Evolutionary conservation across 257 asterid species (phyloP), one percentile per base, ranked within the genome.

Genomic region (Solanum virginianum): DNA sequence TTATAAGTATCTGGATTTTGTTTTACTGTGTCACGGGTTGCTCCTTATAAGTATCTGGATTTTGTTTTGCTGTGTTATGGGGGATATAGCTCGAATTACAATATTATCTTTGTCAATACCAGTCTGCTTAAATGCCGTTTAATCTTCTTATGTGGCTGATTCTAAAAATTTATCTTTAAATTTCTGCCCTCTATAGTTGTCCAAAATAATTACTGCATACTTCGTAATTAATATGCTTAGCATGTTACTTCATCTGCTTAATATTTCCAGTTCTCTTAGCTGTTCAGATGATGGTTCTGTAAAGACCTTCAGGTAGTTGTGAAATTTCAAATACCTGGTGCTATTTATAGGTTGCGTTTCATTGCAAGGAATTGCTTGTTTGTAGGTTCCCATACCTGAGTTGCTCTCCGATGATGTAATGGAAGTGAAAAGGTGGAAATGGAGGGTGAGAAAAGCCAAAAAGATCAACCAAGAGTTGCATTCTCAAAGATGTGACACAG

Each of bases 401-500:
- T 86, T 90, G 87, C 91, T 85, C 81, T 91, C 93, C 5, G 93
- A 92, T 89, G 93, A 93, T 85, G 87, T 79, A 36, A 87, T 86
- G 82, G 98, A 93, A 88, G 86, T 90, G 75, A 91, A 92, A 83
- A 91, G 83, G 85, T 96, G 99, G 99, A 93, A 90, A 91, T 93
- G 98, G 98, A 91, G 90, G 75, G 89, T 89, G 88, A 86, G 95
- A 88, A 96, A 94, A 91, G 93, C 88, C 41, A 94, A 94, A 87
- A 96, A 94, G 91, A 89, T 93, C 86, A 96, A 75, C 89, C 95
- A 86, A 88, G 99, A 96, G 94, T 91, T 94, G 92, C 97, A 96
- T 85, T 91, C 98, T 71, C 93, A 89, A 87, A 90, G 99, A 93
- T 96, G 99, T 83, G 99, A 96, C 89, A 88, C 89, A 39, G 98